Percentiles rank a stretch among this genome's conserved stretches.
Conservation (phyloP, 1,139 yeast species). For the Sugiyamaella grinbergsii region DNA sequence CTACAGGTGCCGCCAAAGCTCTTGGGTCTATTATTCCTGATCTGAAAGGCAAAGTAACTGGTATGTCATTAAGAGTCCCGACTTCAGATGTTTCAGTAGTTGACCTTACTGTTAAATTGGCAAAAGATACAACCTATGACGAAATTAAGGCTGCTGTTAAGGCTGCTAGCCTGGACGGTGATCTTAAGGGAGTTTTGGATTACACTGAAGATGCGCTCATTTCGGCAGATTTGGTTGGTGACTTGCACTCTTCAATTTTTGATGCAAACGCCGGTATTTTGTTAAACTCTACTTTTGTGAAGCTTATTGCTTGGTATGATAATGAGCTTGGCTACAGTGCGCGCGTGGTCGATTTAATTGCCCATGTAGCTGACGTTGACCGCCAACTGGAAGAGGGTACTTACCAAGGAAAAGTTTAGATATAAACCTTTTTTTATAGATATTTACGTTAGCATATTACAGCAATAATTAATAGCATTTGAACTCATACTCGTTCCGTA, state of each 20-base stretch:
- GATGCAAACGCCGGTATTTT: conserved; percentile 84
- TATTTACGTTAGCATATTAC: neutral
- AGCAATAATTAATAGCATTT: too few species aligned
- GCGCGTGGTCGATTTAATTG: conserved; percentile 82
- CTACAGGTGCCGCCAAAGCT: conserved; percentile 92
- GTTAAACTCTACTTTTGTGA: conserved; percentile 78
- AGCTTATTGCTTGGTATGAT: conserved; percentile 87
- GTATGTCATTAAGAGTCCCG: conserved; percentile 86
- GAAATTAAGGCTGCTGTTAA: conserved; percentile 71
- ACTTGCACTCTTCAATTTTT: conserved; percentile 74
- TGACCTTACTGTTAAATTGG: conserved; percentile 67
- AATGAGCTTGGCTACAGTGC: conserved; percentile 89
- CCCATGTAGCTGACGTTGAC: conserved; percentile 56
- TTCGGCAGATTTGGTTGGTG: conserved; percentile 78
- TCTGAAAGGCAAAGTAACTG: conserved; percentile 83
- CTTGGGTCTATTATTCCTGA: conserved; percentile 87
- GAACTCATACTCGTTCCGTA: too few species aligned
- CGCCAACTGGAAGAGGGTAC: conserved; percentile 12
- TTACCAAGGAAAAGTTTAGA: conserved; percentile 4
- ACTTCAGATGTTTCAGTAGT: conserved; percentile 82
- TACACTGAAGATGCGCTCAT: conserved; percentile 86
- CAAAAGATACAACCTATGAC: conserved; percentile 68
- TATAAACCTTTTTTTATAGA: neutral
- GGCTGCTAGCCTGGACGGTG: conserved; percentile 58
- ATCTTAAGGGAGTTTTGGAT: conserved; percentile 70